A percentile compares a stretch with the other conserved stretches of the same genome.
Conservation (phyloP, 2,329 filamentous ascomycete genomes). For the Exophiala alcalophila region DNA sequence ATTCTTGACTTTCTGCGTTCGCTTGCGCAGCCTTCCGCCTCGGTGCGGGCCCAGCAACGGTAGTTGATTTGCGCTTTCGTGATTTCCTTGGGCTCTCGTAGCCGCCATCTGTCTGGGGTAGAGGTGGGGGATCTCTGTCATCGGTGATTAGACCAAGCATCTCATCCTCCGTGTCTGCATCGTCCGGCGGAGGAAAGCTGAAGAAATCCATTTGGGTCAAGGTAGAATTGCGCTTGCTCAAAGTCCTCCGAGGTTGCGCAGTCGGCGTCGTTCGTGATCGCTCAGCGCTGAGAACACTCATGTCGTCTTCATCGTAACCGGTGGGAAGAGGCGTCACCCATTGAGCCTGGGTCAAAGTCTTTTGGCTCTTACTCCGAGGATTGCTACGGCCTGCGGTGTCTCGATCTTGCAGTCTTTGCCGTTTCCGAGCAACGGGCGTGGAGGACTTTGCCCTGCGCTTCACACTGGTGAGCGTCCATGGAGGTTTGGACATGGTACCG, state of each 20-base stretch:
- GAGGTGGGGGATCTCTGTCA: not conserved
- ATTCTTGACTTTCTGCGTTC: slow-evolving; percentile 19
- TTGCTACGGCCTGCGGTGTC: slow-evolving; percentile 1
- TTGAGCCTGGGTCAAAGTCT: slow-evolving; percentile 29
- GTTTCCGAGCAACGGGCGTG: slow-evolving; percentile 20
- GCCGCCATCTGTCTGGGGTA: slow-evolving; percentile 20
- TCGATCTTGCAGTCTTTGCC: slow-evolving; percentile 10
- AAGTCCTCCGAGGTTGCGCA: not conserved
- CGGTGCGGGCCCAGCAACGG: not conserved
- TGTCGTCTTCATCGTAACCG: slow-evolving; percentile 12
- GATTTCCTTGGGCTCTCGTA: slow-evolving; percentile 22
- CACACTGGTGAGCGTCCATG: slow-evolving; percentile 24
- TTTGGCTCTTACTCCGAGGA: slow-evolving; percentile 17
- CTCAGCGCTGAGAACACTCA: slow-evolving; percentile 5
- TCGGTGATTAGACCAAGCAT: slow-evolving; percentile 2
- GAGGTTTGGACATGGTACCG: slow-evolving; percentile 15
- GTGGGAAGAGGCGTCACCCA: slow-evolving; percentile 18
- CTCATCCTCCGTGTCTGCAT: slow-evolving; percentile 13
- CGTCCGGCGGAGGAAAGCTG: slow-evolving; percentile 4
- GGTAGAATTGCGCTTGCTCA: slow-evolving; percentile 26
- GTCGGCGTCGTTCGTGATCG: not conserved
- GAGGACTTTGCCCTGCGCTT: slow-evolving; percentile 20
- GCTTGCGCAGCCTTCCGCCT: slow-evolving; percentile 6
- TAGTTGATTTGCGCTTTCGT: slow-evolving; percentile 13
- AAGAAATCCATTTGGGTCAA: slow-evolving; percentile 32